Evolutionary conservation across 176 grass and related monocot species (phyloP).

Genomic region (Puccinellia tenuiflora): DNA sequence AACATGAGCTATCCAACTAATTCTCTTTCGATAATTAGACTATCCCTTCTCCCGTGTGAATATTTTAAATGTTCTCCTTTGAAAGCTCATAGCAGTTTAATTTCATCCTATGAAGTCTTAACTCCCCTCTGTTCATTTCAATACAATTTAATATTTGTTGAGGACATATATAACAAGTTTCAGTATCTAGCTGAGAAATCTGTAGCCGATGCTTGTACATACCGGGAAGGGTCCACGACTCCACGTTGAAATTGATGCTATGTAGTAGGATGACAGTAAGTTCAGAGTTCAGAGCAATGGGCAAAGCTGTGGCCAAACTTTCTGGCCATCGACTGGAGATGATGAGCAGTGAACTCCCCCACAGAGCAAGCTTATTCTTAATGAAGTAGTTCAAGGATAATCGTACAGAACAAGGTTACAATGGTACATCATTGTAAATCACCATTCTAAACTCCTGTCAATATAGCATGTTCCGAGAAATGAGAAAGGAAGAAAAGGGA

Average conservation of each 20-base stretch:
- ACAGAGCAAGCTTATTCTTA: not conserved
- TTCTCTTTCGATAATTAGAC: not conserved
- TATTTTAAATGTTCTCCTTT: not conserved
- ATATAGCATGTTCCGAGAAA: not conserved
- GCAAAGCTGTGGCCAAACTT: not conserved
- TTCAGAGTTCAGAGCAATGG: not conserved
- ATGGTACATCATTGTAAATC: not conserved
- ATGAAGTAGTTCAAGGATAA: not conserved
- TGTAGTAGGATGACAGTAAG: not conserved
- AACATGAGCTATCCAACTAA: too few species aligned
- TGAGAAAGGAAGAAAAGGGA: not conserved
- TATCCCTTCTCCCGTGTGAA: not conserved
- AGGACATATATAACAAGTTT: not conserved
- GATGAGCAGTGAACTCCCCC: not conserved
- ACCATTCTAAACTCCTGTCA: not conserved
- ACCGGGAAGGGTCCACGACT: not conserved
- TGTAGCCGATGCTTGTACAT: not conserved
- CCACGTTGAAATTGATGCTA: not conserved
- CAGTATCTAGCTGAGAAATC: not conserved
- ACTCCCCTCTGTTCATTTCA: not conserved
- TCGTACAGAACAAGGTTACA: not conserved
- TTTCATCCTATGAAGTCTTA: not conserved
- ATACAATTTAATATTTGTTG: not conserved
- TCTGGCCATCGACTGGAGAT: not conserved
- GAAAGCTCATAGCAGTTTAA: not conserved